These are phyloP conservation scores for Stephania yunnanensis DNA, from an alignment of 164 flowering plant species.

Conservation along the genomic window DNA sequence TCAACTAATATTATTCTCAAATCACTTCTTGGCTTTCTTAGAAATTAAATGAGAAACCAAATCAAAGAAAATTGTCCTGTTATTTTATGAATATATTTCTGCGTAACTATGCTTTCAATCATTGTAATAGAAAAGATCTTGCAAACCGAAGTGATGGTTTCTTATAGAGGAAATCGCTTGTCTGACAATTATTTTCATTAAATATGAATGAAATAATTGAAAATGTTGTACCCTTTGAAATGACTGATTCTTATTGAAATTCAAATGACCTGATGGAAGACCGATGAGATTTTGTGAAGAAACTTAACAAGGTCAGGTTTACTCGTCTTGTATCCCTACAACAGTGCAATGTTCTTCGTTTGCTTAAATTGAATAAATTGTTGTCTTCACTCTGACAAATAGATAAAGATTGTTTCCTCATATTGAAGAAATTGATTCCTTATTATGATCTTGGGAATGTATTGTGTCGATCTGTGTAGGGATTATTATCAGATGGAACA, in stretches of 20 bases:
- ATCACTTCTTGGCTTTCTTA: neutral
- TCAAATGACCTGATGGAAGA: too few species aligned
- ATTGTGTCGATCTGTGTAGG: constrained; percentile 32
- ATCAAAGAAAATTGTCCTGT: neutral
- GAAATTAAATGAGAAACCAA: neutral
- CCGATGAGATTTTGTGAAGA: too few species aligned
- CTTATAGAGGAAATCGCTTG: neutral
- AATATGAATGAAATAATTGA: too few species aligned
- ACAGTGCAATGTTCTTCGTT: too few species aligned
- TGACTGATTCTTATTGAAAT: too few species aligned
- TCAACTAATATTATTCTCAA: neutral
- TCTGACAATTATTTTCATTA: neutral
- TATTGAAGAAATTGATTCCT: neutral
- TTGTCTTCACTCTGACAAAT: too few species aligned
- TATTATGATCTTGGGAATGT: neutral
- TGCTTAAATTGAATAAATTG: too few species aligned
- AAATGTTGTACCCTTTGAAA: too few species aligned
- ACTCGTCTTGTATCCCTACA: too few species aligned
- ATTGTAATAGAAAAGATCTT: neutral
- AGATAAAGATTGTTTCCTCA: neutral
- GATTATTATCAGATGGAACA: constrained; percentile 60
- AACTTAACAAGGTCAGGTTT: too few species aligned
- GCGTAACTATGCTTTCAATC: neutral
- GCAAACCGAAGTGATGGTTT: neutral
- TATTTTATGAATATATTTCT: neutral